Conservation (phyloP, 352 stramenopile species). For the Globisporangium canariense region DNA sequence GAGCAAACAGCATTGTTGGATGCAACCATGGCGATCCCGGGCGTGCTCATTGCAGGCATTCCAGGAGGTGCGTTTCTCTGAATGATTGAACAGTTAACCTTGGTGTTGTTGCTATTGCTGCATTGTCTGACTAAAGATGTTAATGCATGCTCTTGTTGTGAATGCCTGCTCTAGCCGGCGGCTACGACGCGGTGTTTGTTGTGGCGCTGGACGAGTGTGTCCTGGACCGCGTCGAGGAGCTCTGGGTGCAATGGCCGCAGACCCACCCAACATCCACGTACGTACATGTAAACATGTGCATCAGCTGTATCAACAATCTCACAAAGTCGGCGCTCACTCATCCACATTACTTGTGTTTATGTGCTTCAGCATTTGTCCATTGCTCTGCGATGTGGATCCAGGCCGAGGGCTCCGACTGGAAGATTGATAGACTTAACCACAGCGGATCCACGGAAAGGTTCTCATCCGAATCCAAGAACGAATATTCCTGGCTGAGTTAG, state of each 20-base stretch:
- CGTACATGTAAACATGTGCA: constrained; percentile 10
- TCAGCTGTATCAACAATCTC: background rate
- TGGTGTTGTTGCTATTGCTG: background rate
- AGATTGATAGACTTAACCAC: background rate
- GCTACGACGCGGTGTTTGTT: constrained; percentile 96
- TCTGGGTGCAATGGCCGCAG: constrained; percentile 72
- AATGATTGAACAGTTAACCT: background rate
- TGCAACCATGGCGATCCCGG: constrained; percentile 89
- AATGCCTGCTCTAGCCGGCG: constrained; percentile 67
- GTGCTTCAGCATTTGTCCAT: constrained; percentile 51
- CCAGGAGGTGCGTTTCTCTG: constrained; percentile 66
- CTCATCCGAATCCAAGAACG: background rate
- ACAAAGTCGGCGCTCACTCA: background rate
- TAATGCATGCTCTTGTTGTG: background rate
- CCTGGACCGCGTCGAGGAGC: constrained; percentile 54
- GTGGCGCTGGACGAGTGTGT: constrained; percentile 66
- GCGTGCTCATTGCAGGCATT: constrained; percentile 92
- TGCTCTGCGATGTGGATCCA: constrained; percentile 50
- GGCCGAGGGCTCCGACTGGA: constrained; percentile 8
- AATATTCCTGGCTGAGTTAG: background rate
- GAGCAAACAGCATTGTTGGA: constrained; percentile 92
- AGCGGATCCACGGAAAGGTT: background rate
- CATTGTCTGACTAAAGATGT: background rate
- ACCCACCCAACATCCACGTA: constrained; percentile 46
- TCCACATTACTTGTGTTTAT: background rate